These are phyloP conservation scores for Curvularia verruculosa DNA, from an alignment of 2,329 filamentous ascomycete genomes.

Conservation along the genomic window DNA sequence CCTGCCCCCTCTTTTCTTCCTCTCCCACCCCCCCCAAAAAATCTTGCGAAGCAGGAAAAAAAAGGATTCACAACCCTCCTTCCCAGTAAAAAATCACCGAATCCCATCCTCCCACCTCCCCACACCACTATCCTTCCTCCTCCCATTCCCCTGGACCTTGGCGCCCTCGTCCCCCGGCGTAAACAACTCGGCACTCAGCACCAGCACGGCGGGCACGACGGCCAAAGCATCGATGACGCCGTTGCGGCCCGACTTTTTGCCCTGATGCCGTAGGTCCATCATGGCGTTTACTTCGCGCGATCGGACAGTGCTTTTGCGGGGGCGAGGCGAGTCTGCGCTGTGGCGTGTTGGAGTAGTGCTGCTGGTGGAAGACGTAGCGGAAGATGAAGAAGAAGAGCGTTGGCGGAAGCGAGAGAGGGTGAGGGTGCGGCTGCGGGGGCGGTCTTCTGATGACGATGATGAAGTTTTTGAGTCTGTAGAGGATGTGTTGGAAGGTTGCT, in stretches of 20 bases:
- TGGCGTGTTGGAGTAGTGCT: not conserved
- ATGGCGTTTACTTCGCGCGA: slow-evolving; percentile 30
- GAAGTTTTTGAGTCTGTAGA: not conserved
- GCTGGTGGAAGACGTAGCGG: not conserved
- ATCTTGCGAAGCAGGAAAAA: no score
- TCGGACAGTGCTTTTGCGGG: slow-evolving; percentile 28
- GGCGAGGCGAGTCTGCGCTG: slow-evolving; percentile 28
- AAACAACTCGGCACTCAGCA: slow-evolving; percentile 45
- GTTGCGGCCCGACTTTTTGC: slow-evolving; percentile 24
- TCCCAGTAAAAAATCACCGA: not conserved
- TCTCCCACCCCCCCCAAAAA: no score
- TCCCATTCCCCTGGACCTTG: slow-evolving; percentile 1
- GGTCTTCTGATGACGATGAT: not conserved
- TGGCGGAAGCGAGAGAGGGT: slow-evolving; percentile 38
- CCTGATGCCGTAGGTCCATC: slow-evolving; percentile 33
- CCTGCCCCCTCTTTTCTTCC: no score
- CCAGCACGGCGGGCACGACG: slow-evolving; percentile 43
- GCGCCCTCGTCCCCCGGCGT: slow-evolving; percentile 35
- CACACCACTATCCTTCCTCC: slow-evolving; percentile 25
- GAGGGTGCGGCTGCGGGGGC: slow-evolving; percentile 24
- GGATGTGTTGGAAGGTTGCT: slow-evolving; percentile 3
- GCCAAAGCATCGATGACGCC: slow-evolving; percentile 44
- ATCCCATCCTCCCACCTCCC: slow-evolving; percentile 37
- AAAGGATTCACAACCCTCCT: no score
- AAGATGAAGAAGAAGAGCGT: slow-evolving; percentile 18